These are phyloP conservation scores for Amanita exitialis DNA, from an alignment of 768 basidiomycete species.

Conservation along the genomic window DNA sequence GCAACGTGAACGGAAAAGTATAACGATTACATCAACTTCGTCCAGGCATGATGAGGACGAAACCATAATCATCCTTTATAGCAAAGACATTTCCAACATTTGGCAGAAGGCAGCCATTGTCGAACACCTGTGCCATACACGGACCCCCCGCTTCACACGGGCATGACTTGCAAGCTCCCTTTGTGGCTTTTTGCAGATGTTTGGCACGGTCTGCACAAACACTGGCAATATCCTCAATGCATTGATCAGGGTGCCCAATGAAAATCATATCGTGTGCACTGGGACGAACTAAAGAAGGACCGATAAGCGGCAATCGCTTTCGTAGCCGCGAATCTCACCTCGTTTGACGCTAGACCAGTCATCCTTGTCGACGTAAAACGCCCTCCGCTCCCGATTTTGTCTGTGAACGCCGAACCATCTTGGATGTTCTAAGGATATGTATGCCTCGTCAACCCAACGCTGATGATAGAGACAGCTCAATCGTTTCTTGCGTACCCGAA, in stretches of 20 bases:
- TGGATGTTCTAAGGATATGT: neutral
- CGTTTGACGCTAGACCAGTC: slow-evolving; percentile 1
- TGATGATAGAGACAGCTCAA: neutral
- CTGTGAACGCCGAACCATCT: slow-evolving; percentile 1
- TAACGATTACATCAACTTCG: neutral
- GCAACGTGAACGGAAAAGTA: neutral
- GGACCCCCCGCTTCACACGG: neutral
- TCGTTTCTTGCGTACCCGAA: neutral
- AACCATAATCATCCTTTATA: slow-evolving; percentile 5
- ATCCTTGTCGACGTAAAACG: slow-evolving; percentile 3
- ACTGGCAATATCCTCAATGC: neutral
- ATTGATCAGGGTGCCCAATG: slow-evolving; percentile 4
- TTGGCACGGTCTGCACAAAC: neutral
- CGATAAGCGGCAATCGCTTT: neutral
- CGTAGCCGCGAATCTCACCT: neutral
- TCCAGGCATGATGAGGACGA: neutral
- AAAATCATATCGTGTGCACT: slow-evolving; percentile 4
- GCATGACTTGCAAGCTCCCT: neutral
- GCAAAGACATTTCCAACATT: slow-evolving; percentile 3
- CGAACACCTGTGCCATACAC: slow-evolving; percentile 1
- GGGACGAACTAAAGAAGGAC: neutral
- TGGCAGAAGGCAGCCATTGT: slow-evolving; percentile 4
- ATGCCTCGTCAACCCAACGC: neutral
- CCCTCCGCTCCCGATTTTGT: neutral
- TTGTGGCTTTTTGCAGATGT: neutral